phyloP scores from a whole-genome alignment of 345 rosid genomes.

The Linum usitatissimum region DNA sequence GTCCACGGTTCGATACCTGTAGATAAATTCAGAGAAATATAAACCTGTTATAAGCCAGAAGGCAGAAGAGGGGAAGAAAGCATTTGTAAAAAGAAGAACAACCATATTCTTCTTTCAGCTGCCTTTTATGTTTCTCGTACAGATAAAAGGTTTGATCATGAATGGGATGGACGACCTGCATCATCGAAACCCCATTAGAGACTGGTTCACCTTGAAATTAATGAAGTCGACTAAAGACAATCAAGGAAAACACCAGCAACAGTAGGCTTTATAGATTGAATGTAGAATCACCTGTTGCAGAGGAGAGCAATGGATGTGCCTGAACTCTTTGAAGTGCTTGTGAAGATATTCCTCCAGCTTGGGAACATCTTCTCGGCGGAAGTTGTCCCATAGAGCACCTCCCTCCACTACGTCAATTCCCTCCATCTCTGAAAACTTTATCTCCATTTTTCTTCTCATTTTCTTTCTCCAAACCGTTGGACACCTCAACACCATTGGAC shows the following conservation, averaged over 20 bases:
- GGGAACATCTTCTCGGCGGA: slow-evolving; percentile 51
- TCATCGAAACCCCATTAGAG: not conserved
- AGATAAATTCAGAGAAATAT: not conserved
- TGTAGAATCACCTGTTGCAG: not conserved
- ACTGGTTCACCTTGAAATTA: not conserved
- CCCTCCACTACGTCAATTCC: slow-evolving; percentile 18
- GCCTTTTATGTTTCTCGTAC: slow-evolving; percentile 37
- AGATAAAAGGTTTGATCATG: slow-evolving; percentile 48
- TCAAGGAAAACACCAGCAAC: not conserved
- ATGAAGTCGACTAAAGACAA: slow-evolving; percentile 7
- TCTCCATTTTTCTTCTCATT: not conserved
- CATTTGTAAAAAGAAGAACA: not conserved
- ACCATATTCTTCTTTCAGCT: slow-evolving; percentile 54
- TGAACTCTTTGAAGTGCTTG: slow-evolving; percentile 34
- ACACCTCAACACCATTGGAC: too few relatives aligned
- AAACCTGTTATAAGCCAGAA: not conserved
- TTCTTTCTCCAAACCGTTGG: not conserved
- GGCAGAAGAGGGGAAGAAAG: not conserved
- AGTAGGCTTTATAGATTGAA: not conserved
- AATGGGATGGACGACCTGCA: slow-evolving; percentile 47
- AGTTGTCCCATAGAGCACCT: slow-evolving; percentile 58
- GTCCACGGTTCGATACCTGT: slow-evolving; percentile 4
- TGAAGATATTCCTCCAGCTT: slow-evolving; percentile 30
- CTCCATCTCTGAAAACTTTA: not conserved
- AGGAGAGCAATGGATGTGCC: slow-evolving; percentile 16